Evolutionary conservation across 352 stramenopile species (phyloP).

Genomic region (Pythium phragmiticola): DNA sequence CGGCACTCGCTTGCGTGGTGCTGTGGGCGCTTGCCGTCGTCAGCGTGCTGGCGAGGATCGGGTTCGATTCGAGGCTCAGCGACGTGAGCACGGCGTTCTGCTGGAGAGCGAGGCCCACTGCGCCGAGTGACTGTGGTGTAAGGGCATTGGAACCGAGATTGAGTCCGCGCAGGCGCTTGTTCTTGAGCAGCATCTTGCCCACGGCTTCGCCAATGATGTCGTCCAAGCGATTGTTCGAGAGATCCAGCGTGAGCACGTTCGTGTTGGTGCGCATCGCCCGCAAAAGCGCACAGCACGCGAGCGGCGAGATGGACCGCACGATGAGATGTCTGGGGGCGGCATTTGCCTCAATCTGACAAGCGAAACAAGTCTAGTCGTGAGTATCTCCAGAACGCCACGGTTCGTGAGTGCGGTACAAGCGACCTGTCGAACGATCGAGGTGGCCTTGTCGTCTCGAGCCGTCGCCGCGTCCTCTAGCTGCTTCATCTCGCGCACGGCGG

Average conservation of each 20-base stretch:
- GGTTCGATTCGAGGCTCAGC: conserved; percentile 61
- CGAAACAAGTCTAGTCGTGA: not conserved
- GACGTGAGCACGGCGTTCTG: conserved; percentile 51
- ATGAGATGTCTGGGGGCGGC: conserved; percentile 46
- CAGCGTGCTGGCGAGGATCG: conserved; percentile 35
- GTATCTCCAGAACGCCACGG: not conserved
- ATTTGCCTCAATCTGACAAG: conserved; percentile 43
- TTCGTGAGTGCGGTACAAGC: not conserved
- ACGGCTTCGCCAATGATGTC: conserved; percentile 41
- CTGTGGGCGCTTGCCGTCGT: conserved; percentile 3
- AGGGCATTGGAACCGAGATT: conserved; percentile 63
- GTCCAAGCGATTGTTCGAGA: conserved; percentile 55
- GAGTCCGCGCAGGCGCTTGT: conserved; percentile 49
- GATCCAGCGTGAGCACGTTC: conserved; percentile 53
- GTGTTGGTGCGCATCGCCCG: conserved; percentile 58
- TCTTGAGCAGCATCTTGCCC: conserved; percentile 54
- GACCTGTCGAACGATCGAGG: conserved; percentile 45
- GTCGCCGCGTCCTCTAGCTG: conserved; percentile 42
- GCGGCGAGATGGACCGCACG: conserved; percentile 44
- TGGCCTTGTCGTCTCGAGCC: conserved; percentile 42
- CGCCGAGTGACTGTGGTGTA: conserved; percentile 33
- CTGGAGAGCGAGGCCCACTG: conserved; percentile 40
- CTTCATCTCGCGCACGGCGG: conserved; percentile 38
- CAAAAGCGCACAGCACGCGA: conserved; percentile 54
- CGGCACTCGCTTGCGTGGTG: conserved; percentile 1